Evolutionary conservation across 108 stramenopile genomes (phyloP).

Genomic region (Heterococcus sp.): DNA sequence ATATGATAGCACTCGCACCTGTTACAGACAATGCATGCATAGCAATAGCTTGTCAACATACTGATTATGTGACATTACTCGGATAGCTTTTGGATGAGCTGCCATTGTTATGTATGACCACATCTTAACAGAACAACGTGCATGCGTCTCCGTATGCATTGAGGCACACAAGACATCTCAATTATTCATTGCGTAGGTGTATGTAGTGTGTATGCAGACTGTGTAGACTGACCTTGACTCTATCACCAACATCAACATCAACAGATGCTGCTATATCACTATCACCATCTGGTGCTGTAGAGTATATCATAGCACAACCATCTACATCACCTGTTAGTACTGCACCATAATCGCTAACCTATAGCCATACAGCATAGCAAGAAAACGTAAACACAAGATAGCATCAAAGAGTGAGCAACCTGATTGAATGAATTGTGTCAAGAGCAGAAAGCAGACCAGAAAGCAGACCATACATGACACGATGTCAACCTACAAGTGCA

Average conservation of each 20-base stretch:
- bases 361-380: neutral
- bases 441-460: no score
- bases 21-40: neutral
- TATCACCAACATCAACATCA: slow-evolving; percentile 36
- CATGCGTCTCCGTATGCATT: no score
- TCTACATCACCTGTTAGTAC: neutral
- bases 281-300: slow-evolving; percentile 21
- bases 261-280: slow-evolving; percentile 17
- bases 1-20: slow-evolving; percentile 46
- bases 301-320: neutral
- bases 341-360: neutral
- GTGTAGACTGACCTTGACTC: slow-evolving; percentile 22
- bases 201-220: neutral
- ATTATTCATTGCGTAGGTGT: neutral
- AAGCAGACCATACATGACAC: no score
- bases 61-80: neutral
- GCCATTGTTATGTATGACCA: neutral
- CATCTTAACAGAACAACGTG: neutral
- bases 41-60: neutral
- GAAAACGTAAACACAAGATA: no score
- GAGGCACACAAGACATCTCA: neutral
- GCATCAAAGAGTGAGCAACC: no score
- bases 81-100: neutral
- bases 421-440: no score
- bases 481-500: no score